Evolutionary conservation across 2,329 filamentous ascomycete species (phyloP), one percentile per base, ranked within the genome.

Genomic region (Xylaria sp.): DNA sequence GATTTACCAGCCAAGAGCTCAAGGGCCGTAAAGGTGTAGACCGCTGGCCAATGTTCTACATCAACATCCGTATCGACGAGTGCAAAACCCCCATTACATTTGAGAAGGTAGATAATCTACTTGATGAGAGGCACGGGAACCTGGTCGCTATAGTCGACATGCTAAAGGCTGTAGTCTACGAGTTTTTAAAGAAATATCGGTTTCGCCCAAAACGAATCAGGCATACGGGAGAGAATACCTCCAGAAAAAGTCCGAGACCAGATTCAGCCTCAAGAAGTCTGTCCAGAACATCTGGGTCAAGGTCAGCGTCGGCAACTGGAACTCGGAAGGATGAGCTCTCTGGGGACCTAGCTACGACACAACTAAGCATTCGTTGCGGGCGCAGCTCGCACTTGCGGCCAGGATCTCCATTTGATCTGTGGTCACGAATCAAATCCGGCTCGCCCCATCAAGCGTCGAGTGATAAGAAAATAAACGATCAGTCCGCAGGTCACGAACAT

Each of bases 41-140:
- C 75, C 87, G 89, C 60, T 96, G 93, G 90, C 94, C 95, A 0
- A 95, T 95, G 90, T 98, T 97, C 75, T 92, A 90, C 74, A 81
- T 98, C n/a, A 88, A 88, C 34, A 87, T 97, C 44, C 81, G 84
- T 1, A 75, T 86, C 48, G 66, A 50, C 10, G 68, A 70, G 23
- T 44, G 52, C 32, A 56, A 15, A 12, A 66, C 64, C 64, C 25
- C 63, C 56, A 55, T 65, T 20, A 61, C 66, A 12, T 69, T 75
- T 18, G 60, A 65, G 1, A 79, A 80, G n/a, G 34, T 79, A 1
- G 80, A 83, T n/a, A 78, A 80, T 20, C 65, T 85, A 13, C 76
- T 88, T 1, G 81, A 86, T 62, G 82, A 86, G 13, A 82, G 83
- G 34, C 78, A 82, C 0, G 83, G 81, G 48, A 82, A 82, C 13